Percentiles rank a stretch among this genome's conserved stretches.
Evolutionary conservation across 805 yeast genomes (phyloP).

Genomic region (Nakazawaea peltata): DNA sequence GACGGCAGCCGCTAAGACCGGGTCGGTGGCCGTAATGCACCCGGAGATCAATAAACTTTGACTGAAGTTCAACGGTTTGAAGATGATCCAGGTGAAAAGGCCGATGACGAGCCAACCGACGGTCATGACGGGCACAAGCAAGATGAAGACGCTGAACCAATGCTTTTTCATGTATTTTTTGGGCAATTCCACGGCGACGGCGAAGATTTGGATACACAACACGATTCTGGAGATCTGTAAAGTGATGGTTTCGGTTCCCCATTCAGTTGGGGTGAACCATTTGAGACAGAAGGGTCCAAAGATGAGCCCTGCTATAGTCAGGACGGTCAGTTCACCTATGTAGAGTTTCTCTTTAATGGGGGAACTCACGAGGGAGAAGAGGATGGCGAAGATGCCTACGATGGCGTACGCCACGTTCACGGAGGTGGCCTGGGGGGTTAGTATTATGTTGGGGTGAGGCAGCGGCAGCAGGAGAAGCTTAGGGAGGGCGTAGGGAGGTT

Average conservation of each 20-base stretch:
- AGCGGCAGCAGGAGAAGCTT: too few relatives aligned
- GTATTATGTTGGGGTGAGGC: too few relatives aligned
- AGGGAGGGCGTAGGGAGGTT: neutral
- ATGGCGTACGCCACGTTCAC: slow-evolving; percentile 42
- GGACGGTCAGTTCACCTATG: slow-evolving; percentile 62
- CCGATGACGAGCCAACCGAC: slow-evolving; percentile 63
- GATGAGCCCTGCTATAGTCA: slow-evolving; percentile 53
- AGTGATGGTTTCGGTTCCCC: slow-evolving; percentile 54
- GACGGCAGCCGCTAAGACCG: slow-evolving; percentile 65
- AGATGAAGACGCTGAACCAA: slow-evolving; percentile 48
- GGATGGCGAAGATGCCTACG: slow-evolving; percentile 50
- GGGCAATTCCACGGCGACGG: slow-evolving; percentile 69
- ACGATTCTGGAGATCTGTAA: slow-evolving; percentile 55
- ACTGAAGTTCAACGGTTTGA: slow-evolving; percentile 47
- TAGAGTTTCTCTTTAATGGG: slow-evolving; percentile 51
- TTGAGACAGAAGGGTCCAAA: slow-evolving; percentile 51
- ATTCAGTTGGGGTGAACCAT: slow-evolving; percentile 48
- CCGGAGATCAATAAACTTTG: slow-evolving; percentile 56
- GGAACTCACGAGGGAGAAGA: slow-evolving; percentile 50
- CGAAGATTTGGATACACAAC: slow-evolving; percentile 61
- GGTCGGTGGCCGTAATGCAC: slow-evolving; percentile 74
- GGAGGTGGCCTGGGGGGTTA: slow-evolving; percentile 17
- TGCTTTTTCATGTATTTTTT: slow-evolving; percentile 54
- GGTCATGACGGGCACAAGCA: slow-evolving; percentile 64
- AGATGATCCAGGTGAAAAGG: slow-evolving; percentile 49